These are phyloP conservation scores for Paraphoma sp. DNA, from an alignment of 2,329 filamentous ascomycete species.

Conservation along the genomic window DNA sequence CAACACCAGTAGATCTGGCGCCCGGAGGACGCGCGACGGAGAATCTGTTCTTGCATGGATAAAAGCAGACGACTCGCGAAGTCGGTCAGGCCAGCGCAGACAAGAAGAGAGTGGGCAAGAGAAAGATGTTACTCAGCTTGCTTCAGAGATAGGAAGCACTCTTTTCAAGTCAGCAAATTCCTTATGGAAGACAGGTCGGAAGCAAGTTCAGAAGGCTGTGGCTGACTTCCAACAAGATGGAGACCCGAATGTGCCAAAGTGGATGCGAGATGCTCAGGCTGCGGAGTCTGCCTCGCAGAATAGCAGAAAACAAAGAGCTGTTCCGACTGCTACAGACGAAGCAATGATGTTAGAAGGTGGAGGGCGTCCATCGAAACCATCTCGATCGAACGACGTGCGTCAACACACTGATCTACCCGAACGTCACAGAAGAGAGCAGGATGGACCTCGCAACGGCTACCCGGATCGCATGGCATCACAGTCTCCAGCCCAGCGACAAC, in stretches of 20 bases:
- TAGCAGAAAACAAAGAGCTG: constrained; percentile 27
- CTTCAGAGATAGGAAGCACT: constrained; percentile 80
- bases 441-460: constrained; percentile 29
- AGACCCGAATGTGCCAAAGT: constrained; percentile 85
- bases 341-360: constrained; percentile 80
- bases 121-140: constrained; percentile 79
- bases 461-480: constrained; percentile 49
- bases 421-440: constrained; percentile 33
- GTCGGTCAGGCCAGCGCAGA: constrained; percentile 55
- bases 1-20: constrained; percentile 26
- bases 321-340: constrained; percentile 55
- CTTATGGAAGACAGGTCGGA: constrained; percentile 92
- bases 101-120: constrained; percentile 64
- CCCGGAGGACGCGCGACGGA: constrained; percentile 40
- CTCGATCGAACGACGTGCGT: constrained; percentile 33
- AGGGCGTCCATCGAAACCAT: constrained; percentile 58
- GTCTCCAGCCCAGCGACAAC: constrained; percentile 48
- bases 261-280: constrained; percentile 81
- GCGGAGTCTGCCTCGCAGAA: constrained; percentile 32
- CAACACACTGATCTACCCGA: constrained; percentile 31
- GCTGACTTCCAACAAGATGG: constrained; percentile 79
- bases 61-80: constrained; percentile 62
- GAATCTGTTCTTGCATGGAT: constrained; percentile 66
- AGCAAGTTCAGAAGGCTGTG: constrained; percentile 90
- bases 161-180: constrained; percentile 94